These are phyloP conservation scores for Trichoderma sp. DNA, from an alignment of 2,329 filamentous ascomycete genomes.

Conservation along the genomic window DNA sequence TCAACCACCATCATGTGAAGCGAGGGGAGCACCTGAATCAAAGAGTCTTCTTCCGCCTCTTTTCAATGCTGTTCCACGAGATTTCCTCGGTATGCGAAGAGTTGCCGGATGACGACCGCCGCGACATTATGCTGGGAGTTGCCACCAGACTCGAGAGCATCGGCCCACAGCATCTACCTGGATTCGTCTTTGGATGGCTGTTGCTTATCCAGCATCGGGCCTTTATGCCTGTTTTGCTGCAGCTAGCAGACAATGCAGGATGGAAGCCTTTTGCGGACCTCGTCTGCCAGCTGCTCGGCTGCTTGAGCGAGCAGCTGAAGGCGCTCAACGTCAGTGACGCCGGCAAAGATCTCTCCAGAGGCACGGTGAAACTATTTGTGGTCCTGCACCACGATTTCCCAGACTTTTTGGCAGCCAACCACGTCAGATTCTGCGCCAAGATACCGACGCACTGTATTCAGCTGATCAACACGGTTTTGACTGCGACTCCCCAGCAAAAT, in stretches of 20 bases:
- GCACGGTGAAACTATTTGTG: conserved; percentile 77
- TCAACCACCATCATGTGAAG: conserved; percentile 83
- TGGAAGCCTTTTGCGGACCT: conserved; percentile 76
- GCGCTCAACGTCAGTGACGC: conserved; percentile 66
- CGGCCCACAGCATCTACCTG: conserved; percentile 75
- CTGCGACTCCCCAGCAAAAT: conserved; percentile 71
- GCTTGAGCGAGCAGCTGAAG: conserved; percentile 79
- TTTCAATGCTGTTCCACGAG: conserved; percentile 80
- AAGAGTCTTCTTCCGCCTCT: conserved; percentile 86
- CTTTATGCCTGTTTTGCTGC: conserved; percentile 78
- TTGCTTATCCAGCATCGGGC: conserved; percentile 79
- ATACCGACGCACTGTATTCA: conserved; percentile 85
- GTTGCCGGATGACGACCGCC: conserved; percentile 60
- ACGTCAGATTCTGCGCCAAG: conserved; percentile 76
- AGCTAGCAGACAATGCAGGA: conserved; percentile 66
- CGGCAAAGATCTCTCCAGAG: conserved; percentile 82
- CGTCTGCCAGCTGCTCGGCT: conserved; percentile 69
- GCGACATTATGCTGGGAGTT: conserved; percentile 71
- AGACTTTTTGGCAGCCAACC: conserved; percentile 87
- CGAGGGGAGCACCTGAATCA: conserved; percentile 82
- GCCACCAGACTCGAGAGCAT: conserved; percentile 71
- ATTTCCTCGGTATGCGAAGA: conserved; percentile 62
- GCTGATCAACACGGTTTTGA: conserved; percentile 83
- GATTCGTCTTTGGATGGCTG: conserved; percentile 85
- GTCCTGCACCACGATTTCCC: conserved; percentile 93